These are phyloP conservation scores for Eucalyptus curtisii DNA, from an alignment of 345 rosid genomes.

Conservation along the genomic window DNA sequence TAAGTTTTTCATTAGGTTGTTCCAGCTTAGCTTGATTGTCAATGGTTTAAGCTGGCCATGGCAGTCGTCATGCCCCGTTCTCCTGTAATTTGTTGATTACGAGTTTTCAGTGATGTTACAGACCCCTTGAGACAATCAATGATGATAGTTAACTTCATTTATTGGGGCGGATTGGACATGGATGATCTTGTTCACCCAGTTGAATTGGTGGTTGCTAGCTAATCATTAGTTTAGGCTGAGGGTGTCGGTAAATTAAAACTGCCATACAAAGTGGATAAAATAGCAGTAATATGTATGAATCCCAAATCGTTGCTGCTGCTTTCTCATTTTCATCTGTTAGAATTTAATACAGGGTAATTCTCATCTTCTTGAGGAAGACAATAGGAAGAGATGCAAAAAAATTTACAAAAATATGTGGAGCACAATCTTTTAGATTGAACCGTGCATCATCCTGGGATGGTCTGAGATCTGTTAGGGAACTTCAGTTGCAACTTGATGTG, in stretches of 20 bases:
- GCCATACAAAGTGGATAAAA: not conserved
- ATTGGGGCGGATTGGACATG: not conserved
- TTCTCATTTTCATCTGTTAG: not conserved
- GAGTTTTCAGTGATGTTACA: not conserved
- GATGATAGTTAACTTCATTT: not conserved
- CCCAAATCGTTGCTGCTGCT: not conserved
- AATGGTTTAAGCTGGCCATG: not conserved
- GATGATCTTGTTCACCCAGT: not conserved
- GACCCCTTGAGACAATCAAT: not conserved
- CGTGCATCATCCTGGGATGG: slow-evolving; percentile 29
- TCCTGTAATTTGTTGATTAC: not conserved
- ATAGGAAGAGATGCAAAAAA: not conserved
- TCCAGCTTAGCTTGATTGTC: not conserved
- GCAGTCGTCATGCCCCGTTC: not conserved
- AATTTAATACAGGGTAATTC: not conserved
- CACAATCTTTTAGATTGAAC: not conserved
- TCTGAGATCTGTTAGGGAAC: slow-evolving; percentile 39
- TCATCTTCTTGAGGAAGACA: not conserved
- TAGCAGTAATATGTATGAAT: not conserved
- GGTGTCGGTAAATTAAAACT: not conserved
- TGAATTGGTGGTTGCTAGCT: not conserved
- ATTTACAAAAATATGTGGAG: not conserved
- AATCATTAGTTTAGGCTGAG: not conserved
- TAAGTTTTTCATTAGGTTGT: not conserved
- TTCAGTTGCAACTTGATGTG: slow-evolving; percentile 69